Conservation (phyloP, 352 stramenopile genomes). For the Blastocystis sp. region DNA sequence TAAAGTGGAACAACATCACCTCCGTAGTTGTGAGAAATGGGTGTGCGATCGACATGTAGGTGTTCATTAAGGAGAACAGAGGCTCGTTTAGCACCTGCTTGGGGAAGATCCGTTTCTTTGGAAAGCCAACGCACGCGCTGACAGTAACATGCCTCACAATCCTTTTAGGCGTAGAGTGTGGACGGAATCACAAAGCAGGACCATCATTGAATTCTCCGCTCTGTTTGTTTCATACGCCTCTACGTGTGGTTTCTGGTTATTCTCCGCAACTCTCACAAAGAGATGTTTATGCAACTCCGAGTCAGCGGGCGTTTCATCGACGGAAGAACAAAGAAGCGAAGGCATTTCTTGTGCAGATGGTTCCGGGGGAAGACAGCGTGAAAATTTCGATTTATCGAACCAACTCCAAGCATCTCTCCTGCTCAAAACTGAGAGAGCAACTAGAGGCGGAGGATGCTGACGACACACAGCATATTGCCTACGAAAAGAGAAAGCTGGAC, state of each 20-base stretch:
- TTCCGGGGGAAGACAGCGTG: not conserved
- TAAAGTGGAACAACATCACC: conserved; percentile 54
- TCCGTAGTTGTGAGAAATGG: conserved; percentile 16
- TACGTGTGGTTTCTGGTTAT: not conserved
- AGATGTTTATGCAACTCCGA: not conserved
- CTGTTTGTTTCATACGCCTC: not conserved
- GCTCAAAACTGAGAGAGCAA: not conserved
- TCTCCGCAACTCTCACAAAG: not conserved
- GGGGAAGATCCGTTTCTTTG: conserved; percentile 44
- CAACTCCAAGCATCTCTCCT: conserved; percentile 37
- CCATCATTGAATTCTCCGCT: not conserved
- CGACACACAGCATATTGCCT: not conserved
- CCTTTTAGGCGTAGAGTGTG: conserved; percentile 25
- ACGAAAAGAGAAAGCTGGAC: conserved; percentile 9
- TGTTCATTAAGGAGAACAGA: conserved; percentile 60
- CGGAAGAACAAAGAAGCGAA: not conserved
- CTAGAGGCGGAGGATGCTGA: not conserved
- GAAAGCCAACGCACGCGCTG: conserved; percentile 42
- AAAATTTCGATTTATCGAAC: not conserved
- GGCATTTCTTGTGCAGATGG: not conserved
- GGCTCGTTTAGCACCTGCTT: conserved; percentile 20
- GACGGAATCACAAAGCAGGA: conserved; percentile 20
- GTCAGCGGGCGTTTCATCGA: not conserved
- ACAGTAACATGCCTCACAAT: not conserved
- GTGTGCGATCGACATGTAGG: not conserved